Base-by-base conservation (phyloP, 1,139 yeast species). In the Kodamaea derodonti region DNA sequence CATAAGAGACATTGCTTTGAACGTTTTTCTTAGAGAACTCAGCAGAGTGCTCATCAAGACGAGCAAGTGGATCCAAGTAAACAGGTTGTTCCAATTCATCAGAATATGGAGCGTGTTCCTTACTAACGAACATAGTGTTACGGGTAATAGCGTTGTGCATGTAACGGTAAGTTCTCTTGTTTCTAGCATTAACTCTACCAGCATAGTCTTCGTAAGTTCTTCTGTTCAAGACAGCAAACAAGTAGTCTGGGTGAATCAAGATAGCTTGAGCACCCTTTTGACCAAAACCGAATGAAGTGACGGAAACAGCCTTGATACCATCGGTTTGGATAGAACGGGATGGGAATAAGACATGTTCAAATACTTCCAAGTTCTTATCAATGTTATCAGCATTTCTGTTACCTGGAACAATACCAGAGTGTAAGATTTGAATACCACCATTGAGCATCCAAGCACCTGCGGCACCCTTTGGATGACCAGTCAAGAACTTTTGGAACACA, bases 401-500 rank as follows among this genome's bases (percentile, higher is more conserved):
- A 65, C 99, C 99, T 49, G 99, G 99, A 52, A 92, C 95, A 54
- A 90, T 60, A 66, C 98, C 98, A 54, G 86, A 64, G 69, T 86
- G 84, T 62, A 92, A 74, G 49, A 90, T 83, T 73, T 92, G 99
- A 50, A 92, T 72, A 42, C 90, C 96, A 68, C 99, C 99, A 65
- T 92, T 94, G 76, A 92, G 73, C 98, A 94, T 92, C 98, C 98
- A 92, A 43, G 99, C 97, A 76, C 97, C 98, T 39, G 99, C 99
- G 52, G 98, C 98, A 78, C 98, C 99, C 84, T 92, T 92, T 56
- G 98, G 98, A 73, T 92, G 99, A 69, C 98, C 99, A 54, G 99
- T 92, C 58, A 92, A 78, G 80, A 78, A 92, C 69, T 92, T 92
- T 69, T 92, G 99, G 95, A 92, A 90, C 37, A 92, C 95, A 77